Evolutionary conservation across 164 flowering plant genomes (phyloP).

Genomic region (Berberis thunbergii): DNA sequence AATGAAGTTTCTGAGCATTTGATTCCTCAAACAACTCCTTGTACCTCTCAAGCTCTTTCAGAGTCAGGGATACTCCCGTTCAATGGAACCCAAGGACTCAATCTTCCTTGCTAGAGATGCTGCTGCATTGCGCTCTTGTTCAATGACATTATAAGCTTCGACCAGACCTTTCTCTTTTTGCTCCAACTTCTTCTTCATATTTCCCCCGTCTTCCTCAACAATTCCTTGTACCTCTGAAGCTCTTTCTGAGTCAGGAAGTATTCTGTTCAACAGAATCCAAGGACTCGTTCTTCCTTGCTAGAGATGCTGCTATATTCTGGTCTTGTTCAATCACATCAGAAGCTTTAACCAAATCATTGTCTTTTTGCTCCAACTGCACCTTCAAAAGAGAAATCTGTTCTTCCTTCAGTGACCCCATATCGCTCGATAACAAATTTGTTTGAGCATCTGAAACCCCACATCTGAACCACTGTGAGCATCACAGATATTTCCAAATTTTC

Average conservation of each 20-base stretch:
- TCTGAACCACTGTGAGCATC: slow-evolving; percentile 19
- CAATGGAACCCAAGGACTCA: background rate
- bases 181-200: slow-evolving; percentile 4
- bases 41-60: slow-evolving; percentile 18
- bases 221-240: too few relatives aligned
- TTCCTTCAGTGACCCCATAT: slow-evolving; percentile 2
- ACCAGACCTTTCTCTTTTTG: slow-evolving; percentile 14
- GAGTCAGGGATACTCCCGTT: slow-evolving; percentile 14
- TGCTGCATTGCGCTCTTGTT: background rate
- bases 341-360: too few relatives aligned
- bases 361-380: too few relatives aligned
- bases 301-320: too few relatives aligned
- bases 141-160: slow-evolving; percentile 10
- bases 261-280: slow-evolving; percentile 7
- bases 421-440: slow-evolving; percentile 8
- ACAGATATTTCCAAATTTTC: slow-evolving; percentile 25
- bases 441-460: slow-evolving; percentile 21
- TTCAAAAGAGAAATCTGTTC: background rate
- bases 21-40: slow-evolving; percentile 11
- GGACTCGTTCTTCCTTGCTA: too few relatives aligned
- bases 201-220: background rate
- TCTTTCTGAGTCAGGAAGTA: slow-evolving; percentile 5
- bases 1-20: slow-evolving; percentile 11
- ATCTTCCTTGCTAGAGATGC: too few relatives aligned
- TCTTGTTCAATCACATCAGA: too few relatives aligned